Percentiles rank a stretch among this genome's conserved stretches.
phyloP scores from a whole-genome alignment of 2,329 filamentous ascomycete species.

The Stachybotrys echinatus region DNA sequence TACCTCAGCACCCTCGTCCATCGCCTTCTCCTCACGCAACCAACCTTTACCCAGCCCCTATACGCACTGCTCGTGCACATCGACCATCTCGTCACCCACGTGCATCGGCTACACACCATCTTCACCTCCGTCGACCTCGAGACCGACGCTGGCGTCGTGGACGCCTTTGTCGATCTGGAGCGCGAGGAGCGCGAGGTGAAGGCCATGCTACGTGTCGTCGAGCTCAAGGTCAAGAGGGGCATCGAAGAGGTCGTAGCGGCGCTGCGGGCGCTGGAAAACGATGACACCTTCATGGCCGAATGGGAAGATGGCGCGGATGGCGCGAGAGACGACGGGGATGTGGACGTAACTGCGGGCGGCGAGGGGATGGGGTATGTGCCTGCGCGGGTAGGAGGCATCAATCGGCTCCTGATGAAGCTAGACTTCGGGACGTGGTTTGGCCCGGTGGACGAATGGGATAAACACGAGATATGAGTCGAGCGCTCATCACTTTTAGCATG shows the following conservation, averaged over 20 bases:
- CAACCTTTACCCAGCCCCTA: conserved; percentile 57
- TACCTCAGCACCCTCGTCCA: conserved; percentile 68
- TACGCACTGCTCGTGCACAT: conserved; percentile 65
- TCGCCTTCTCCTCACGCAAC: conserved; percentile 60
- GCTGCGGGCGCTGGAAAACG: conserved; percentile 39
- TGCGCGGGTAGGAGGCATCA: conserved; percentile 70
- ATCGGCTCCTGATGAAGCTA: conserved; percentile 85
- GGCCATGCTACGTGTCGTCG: conserved; percentile 57
- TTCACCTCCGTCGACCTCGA: conserved; percentile 78
- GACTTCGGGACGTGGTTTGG: conserved; percentile 62
- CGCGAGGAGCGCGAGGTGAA: conserved; percentile 68
- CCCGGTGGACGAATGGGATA: conserved; percentile 17
- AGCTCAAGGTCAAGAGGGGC: conserved; percentile 59
- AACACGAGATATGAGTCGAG: not conserved
- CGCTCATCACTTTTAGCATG: not conserved
- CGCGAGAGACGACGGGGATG: conserved; percentile 33
- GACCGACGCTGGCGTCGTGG: conserved; percentile 74
- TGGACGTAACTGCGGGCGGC: not conserved
- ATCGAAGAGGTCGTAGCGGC: conserved; percentile 62
- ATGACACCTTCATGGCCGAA: conserved; percentile 37
- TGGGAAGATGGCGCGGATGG: conserved; percentile 30
- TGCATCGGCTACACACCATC: conserved; percentile 68
- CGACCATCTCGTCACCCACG: conserved; percentile 76
- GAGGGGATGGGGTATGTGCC: conserved; percentile 52
- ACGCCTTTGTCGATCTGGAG: conserved; percentile 65